phyloP scores from a whole-genome alignment of 192 early-diverging fungal species.

The Piromyces sp. region DNA sequence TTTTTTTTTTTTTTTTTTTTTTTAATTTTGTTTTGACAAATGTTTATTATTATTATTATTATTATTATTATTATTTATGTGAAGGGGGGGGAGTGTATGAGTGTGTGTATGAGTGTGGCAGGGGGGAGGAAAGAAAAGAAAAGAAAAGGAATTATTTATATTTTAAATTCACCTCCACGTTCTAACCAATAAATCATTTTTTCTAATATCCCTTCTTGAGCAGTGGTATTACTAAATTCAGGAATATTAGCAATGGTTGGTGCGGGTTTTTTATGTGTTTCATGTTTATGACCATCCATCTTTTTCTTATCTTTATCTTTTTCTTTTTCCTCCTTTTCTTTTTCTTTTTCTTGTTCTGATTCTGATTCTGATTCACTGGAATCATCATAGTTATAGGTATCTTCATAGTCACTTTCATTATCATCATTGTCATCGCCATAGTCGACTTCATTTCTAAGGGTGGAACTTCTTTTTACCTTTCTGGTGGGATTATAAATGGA shows the following conservation, averaged over 20 bases:
- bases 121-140: too few relatives aligned
- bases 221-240: neutral
- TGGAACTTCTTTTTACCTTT: neutral
- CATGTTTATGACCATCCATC: neutral
- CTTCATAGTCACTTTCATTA: neutral
- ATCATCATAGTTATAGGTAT: neutral
- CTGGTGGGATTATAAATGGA: neutral
- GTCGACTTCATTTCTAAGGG: neutral
- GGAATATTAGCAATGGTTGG: neutral
- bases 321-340: neutral
- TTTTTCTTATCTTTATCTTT: neutral
- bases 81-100: too few relatives aligned
- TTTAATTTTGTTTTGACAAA: too few relatives aligned
- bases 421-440: neutral
- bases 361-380: neutral
- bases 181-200: neutral
- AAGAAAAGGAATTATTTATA: neutral
- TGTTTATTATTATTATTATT: too few relatives aligned
- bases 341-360: neutral
- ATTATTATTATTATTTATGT: too few relatives aligned
- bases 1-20: too few relatives aligned
- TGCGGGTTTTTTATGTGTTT: neutral
- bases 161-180: neutral
- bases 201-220: neutral
- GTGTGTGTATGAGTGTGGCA: too few relatives aligned